phyloP scores from a whole-genome alignment of 495 filamentous ascomycete species.

The Penicillium diatomitis region DNA sequence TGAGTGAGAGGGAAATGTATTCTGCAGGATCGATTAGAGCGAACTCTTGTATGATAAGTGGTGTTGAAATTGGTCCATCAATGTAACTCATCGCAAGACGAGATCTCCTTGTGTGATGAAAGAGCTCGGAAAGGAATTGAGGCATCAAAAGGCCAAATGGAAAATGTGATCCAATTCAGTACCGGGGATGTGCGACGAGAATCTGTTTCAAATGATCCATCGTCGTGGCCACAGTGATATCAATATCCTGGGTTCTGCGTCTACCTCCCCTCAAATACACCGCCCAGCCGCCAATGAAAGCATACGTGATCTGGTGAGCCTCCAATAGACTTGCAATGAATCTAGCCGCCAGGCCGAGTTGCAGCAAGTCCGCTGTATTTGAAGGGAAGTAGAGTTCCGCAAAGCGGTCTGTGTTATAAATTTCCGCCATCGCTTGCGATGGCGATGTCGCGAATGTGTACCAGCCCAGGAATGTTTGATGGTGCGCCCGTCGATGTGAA shows the following conservation, averaged over 20 bases:
- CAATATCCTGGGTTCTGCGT: slow-evolving; percentile 14
- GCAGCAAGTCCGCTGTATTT: slow-evolving; percentile 15
- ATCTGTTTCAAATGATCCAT: slow-evolving; percentile 16
- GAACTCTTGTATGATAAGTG: too few relatives aligned
- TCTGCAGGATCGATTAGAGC: slow-evolving; percentile 5
- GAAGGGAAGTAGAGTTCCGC: slow-evolving; percentile 18
- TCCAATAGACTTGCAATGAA: slow-evolving; percentile 15
- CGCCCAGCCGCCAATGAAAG: slow-evolving; percentile 17
- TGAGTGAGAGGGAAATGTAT: slow-evolving; percentile 15
- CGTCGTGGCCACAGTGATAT: slow-evolving; percentile 12
- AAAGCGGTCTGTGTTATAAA: slow-evolving; percentile 18
- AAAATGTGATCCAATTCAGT: slow-evolving; percentile 3
- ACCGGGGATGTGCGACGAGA: slow-evolving; percentile 13
- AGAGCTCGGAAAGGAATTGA: not conserved
- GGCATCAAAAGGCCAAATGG: not conserved
- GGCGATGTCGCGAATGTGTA: not conserved
- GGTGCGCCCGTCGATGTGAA: slow-evolving; percentile 1
- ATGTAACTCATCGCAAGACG: too few relatives aligned
- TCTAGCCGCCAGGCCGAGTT: slow-evolving; percentile 14
- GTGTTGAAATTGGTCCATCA: too few relatives aligned
- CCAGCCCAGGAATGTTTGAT: slow-evolving; percentile 1
- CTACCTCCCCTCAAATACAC: slow-evolving; percentile 13
- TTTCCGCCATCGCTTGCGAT: slow-evolving; percentile 13
- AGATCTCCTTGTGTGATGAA: not conserved
- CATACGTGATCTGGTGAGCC: slow-evolving; percentile 13